Evolutionary conservation across 352 stramenopile genomes (phyloP).

Genomic region (Phytophthora sp.): DNA sequence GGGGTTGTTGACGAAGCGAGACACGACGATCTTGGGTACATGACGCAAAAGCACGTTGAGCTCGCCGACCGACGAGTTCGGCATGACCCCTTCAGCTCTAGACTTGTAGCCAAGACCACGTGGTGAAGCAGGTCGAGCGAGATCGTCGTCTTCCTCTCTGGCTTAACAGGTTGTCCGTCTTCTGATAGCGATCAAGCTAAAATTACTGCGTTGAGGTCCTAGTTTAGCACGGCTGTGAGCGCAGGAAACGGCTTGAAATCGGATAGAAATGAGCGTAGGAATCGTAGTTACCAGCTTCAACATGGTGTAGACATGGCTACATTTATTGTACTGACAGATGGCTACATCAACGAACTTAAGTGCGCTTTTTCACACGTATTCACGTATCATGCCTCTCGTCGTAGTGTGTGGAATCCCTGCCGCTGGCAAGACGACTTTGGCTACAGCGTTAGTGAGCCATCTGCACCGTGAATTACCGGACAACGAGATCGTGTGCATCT

Average conservation of each 20-base stretch:
- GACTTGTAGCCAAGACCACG: not conserved
- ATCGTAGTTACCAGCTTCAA: constrained; percentile 4
- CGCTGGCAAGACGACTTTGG: constrained; percentile 69
- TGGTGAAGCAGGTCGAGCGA: not conserved
- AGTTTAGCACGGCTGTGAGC: constrained; percentile 1
- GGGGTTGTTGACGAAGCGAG: constrained; percentile 55
- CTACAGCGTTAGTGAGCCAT: constrained; percentile 54
- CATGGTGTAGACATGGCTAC: constrained; percentile 20
- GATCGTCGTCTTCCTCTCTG: not conserved
- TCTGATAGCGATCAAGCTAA: constrained; percentile 6
- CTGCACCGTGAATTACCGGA: constrained; percentile 45
- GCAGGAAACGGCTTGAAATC: not conserved
- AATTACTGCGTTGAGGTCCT: constrained; percentile 11
- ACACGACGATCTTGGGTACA: constrained; percentile 79
- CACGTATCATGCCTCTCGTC: constrained; percentile 73
- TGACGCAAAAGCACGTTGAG: constrained; percentile 68
- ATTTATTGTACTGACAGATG: constrained; percentile 9
- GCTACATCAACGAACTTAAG: constrained; percentile 24
- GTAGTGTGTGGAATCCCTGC: constrained; percentile 74
- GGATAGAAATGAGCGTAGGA: not conserved
- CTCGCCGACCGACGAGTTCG: constrained; percentile 55
- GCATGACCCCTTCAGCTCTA: constrained; percentile 5
- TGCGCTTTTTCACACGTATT: not conserved
- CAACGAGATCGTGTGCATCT: constrained; percentile 63
- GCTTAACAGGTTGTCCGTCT: too few relatives aligned